Evolutionary conservation across 2,329 filamentous ascomycete genomes (phyloP).

Genomic region (Cytospora schulzeri): DNA sequence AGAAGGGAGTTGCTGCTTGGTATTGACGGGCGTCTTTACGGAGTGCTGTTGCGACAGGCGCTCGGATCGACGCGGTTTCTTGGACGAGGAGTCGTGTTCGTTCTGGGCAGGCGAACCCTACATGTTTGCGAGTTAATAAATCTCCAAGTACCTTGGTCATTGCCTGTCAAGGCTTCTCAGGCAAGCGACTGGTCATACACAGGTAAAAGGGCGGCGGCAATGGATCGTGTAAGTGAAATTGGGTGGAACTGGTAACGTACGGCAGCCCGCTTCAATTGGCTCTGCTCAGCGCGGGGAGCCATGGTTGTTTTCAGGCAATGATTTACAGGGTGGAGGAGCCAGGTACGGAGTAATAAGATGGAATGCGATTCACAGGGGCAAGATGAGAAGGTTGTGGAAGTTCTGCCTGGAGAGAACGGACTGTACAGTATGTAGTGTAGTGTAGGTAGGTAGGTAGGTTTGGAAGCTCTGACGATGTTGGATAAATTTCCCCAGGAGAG

Average conservation of each 20-base stretch:
- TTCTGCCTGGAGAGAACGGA: constrained; percentile 15
- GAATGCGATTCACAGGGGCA: constrained; percentile 16
- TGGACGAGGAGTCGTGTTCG: constrained; percentile 61
- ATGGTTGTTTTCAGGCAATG: constrained; percentile 24
- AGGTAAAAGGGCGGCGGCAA: neutral
- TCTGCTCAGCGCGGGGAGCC: constrained; percentile 34
- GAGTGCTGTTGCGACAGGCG: constrained; percentile 60
- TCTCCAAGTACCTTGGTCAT: neutral
- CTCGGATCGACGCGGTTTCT: constrained; percentile 82
- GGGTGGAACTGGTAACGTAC: constrained; percentile 31
- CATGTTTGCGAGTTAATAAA: constrained; percentile 34
- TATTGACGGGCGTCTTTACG: constrained; percentile 59
- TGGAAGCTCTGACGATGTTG: constrained; percentile 1
- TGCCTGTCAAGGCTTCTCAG: neutral
- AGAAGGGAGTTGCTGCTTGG: constrained; percentile 74
- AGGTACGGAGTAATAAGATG: constrained; percentile 5
- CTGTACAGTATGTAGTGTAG: neutral
- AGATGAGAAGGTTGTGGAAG: constrained; percentile 5
- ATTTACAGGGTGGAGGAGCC: constrained; percentile 12
- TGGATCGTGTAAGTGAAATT: constrained; percentile 6
- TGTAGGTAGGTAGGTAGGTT: too few relatives aligned
- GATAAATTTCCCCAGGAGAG: constrained; percentile 1
- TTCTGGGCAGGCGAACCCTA: constrained; percentile 69
- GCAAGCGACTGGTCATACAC: neutral
- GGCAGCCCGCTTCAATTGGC: constrained; percentile 36